These are phyloP conservation scores for Candida buenavistaensis DNA, from an alignment of 1,139 yeast species.

Conservation along the genomic window DNA sequence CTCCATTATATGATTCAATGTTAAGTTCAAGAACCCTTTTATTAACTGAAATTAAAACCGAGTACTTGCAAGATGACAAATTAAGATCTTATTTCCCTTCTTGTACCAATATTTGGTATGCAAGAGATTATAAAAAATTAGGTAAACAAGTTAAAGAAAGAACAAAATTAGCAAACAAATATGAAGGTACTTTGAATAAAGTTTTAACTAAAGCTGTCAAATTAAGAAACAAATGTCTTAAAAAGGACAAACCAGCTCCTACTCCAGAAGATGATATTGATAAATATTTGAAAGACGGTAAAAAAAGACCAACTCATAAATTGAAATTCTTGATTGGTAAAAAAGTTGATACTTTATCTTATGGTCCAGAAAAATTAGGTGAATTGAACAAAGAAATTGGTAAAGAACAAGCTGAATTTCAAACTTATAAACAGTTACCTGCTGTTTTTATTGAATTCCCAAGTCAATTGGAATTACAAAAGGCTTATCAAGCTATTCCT, in stretches of 20 bases:
- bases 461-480: slow-evolving; percentile 83
- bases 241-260: slow-evolving; percentile 53
- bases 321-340: slow-evolving; percentile 63
- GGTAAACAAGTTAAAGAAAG: slow-evolving; percentile 57
- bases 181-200: slow-evolving; percentile 60
- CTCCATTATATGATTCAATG: slow-evolving; percentile 69
- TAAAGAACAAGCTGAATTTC: slow-evolving; percentile 52
- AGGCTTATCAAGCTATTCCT: slow-evolving; percentile 80
- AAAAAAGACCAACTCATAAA: slow-evolving; percentile 70
- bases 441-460: slow-evolving; percentile 87
- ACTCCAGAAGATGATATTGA: slow-evolving; percentile 62
- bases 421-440: slow-evolving; percentile 50
- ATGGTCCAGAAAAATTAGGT: slow-evolving; percentile 65
- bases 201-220: slow-evolving; percentile 59
- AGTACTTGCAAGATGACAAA: slow-evolving; percentile 48
- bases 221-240: slow-evolving; percentile 52
- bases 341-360: slow-evolving; percentile 82
- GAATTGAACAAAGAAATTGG: slow-evolving; percentile 66
- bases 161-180: slow-evolving; percentile 50
- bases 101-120: slow-evolving; percentile 60
- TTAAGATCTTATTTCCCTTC: slow-evolving; percentile 61
- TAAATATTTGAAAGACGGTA: slow-evolving; percentile 51
- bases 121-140: slow-evolving; percentile 57
- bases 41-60: slow-evolving; percentile 59
- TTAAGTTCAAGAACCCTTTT: slow-evolving; percentile 67